Percentiles rank a stretch among this genome's conserved stretches.
phyloP scores from a whole-genome alignment of 2,329 filamentous ascomycete species.

The Eutypella sp. region DNA sequence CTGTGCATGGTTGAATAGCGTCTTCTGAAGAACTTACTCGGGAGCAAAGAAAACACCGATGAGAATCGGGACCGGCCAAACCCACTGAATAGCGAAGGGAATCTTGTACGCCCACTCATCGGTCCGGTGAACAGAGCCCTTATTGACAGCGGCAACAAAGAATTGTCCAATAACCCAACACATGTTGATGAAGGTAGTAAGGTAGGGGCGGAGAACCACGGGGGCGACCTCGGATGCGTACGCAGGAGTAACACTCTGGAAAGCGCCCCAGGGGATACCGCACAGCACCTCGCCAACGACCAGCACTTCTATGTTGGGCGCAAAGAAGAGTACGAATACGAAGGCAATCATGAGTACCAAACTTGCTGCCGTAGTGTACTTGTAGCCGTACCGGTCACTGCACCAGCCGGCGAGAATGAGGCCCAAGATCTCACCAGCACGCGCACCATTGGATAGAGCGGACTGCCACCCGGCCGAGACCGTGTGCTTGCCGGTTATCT shows the following conservation, averaged over 20 bases:
- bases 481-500: slow-evolving; percentile 34
- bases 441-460: slow-evolving; percentile 47
- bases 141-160: slow-evolving; percentile 42
- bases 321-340: slow-evolving; percentile 51
- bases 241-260: slow-evolving; percentile 46
- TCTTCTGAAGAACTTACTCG: slow-evolving; percentile 34
- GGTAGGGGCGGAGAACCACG: slow-evolving; percentile 43
- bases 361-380: slow-evolving; percentile 42
- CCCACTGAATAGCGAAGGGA: slow-evolving; percentile 49
- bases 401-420: slow-evolving; percentile 49
- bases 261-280: slow-evolving; percentile 46
- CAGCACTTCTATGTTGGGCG: slow-evolving; percentile 39
- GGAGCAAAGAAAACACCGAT: slow-evolving; percentile 41
- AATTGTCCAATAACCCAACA: slow-evolving; percentile 55
- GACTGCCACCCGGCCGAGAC: slow-evolving; percentile 54
- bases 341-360: slow-evolving; percentile 43
- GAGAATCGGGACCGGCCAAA: slow-evolving; percentile 45
- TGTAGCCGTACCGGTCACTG: slow-evolving; percentile 46
- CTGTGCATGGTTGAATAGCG: no score
- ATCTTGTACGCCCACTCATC: slow-evolving; percentile 46
- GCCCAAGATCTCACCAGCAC: slow-evolving; percentile 51
- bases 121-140: slow-evolving; percentile 31
- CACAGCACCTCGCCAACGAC: slow-evolving; percentile 45
- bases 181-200: slow-evolving; percentile 52
- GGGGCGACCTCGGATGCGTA: slow-evolving; percentile 50